These are phyloP conservation scores for Scutellaria barbata DNA, from an alignment of 257 asterid genomes.

Conservation along the genomic window DNA sequence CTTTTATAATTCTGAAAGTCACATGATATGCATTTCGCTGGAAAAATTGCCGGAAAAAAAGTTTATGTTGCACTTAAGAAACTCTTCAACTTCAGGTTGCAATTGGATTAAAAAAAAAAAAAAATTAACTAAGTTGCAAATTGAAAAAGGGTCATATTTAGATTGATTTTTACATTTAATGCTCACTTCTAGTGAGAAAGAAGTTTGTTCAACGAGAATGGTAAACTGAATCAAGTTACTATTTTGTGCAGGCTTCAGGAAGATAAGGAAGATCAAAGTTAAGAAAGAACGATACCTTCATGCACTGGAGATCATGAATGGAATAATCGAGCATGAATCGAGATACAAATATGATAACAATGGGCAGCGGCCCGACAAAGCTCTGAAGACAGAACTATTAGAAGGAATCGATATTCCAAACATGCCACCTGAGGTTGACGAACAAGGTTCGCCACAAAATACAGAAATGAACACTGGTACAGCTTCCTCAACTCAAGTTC, in stretches of 20 bases:
- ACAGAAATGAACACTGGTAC: neutral
- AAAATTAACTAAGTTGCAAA: too few relatives aligned
- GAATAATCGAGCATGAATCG: conserved; percentile 35
- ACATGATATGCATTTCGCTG: too few relatives aligned
- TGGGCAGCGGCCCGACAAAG: conserved; percentile 39
- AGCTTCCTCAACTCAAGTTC: neutral
- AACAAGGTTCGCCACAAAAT: neutral
- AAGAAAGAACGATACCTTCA: conserved; percentile 39
- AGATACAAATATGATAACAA: conserved; percentile 38
- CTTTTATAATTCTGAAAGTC: too few relatives aligned
- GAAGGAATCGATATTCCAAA: neutral
- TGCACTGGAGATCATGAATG: conserved; percentile 44
- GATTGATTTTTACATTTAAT: too few relatives aligned
- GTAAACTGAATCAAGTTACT: neutral
- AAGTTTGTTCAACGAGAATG: neutral
- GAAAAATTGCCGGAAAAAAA: too few relatives aligned
- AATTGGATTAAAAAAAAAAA: too few relatives aligned
- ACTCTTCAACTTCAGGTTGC: too few relatives aligned
- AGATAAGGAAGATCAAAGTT: conserved; percentile 38
- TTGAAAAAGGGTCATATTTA: too few relatives aligned
- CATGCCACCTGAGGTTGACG: neutral
- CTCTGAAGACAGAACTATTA: neutral
- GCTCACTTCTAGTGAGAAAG: neutral
- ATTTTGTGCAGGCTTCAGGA: conserved; percentile 41
- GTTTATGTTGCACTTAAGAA: too few relatives aligned